Percentiles rank a stretch among this genome's conserved stretches.
Evolutionary conservation across 352 stramenopile species (phyloP).

Genomic region (Phytophthora gonapodyides): DNA sequence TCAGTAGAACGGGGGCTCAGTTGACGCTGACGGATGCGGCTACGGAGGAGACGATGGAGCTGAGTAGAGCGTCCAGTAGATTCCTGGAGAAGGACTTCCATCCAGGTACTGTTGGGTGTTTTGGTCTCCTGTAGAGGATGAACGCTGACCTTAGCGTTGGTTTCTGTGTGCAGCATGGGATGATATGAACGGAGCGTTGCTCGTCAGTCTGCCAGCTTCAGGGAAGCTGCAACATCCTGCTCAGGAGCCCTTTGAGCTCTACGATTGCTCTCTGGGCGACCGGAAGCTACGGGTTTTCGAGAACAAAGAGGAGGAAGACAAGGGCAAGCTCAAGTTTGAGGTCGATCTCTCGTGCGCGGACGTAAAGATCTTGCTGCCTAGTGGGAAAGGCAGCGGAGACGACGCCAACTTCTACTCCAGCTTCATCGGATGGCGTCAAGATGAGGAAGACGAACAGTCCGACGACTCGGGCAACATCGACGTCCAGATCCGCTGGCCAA

Average conservation of each 20-base stretch:
- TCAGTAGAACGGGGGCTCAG: constrained; percentile 72
- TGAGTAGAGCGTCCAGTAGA: constrained; percentile 38
- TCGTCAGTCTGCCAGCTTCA: constrained; percentile 29
- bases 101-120: constrained; percentile 23
- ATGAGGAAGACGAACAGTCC: constrained; percentile 18
- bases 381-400: constrained; percentile 22
- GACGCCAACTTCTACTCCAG: constrained; percentile 26
- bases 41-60: constrained; percentile 46
- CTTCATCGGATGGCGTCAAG: constrained; percentile 27
- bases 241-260: constrained; percentile 39
- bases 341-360: constrained; percentile 43
- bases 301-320: constrained; percentile 9
- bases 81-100: constrained; percentile 34
- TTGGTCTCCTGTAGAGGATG: not conserved
- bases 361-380: constrained; percentile 42
- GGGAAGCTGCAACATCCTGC: constrained; percentile 11
- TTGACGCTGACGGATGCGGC: constrained; percentile 60
- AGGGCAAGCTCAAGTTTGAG: constrained; percentile 33
- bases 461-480: constrained; percentile 34
- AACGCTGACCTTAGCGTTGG: not conserved
- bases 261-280: constrained; percentile 40
- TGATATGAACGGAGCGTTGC: constrained; percentile 37
- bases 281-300: constrained; percentile 45
- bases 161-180: constrained; percentile 24
- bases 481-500: constrained; percentile 38